Evolutionary conservation across 148 eudicot species (phyloP).

Genomic region (Talinum fruticosum): DNA sequence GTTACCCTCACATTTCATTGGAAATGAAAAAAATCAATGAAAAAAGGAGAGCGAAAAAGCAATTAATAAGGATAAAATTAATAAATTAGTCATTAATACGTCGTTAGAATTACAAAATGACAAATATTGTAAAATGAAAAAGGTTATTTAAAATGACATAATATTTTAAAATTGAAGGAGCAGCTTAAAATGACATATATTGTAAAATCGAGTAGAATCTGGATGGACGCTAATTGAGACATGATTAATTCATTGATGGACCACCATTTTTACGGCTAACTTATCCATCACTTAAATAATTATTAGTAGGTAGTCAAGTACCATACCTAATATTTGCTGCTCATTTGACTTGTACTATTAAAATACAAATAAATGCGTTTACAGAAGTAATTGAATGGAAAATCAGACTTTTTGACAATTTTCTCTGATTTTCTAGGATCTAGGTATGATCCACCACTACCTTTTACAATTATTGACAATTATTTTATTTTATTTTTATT

Average conservation of each 20-base stretch:
- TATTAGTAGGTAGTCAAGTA: not conserved
- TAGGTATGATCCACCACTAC: not conserved
- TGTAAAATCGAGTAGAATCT: too few relatives aligned
- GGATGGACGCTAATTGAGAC: not conserved
- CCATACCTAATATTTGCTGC: conserved; percentile 6
- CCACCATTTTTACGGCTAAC: not conserved
- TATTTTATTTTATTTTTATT: too few relatives aligned
- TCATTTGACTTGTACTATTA: not conserved
- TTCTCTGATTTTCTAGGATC: not conserved
- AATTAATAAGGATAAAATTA: too few relatives aligned
- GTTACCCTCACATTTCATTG: too few relatives aligned
- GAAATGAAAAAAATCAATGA: too few relatives aligned
- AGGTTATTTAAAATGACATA: too few relatives aligned
- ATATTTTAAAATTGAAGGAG: too few relatives aligned
- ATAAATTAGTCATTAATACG: too few relatives aligned
- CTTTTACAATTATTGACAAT: not conserved
- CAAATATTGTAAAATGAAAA: too few relatives aligned
- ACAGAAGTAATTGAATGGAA: not conserved
- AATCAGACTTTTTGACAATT: not conserved
- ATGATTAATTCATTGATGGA: not conserved
- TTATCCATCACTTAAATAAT: not conserved
- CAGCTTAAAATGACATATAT: too few relatives aligned
- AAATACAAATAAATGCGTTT: not conserved
- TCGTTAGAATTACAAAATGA: too few relatives aligned
- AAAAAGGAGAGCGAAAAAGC: too few relatives aligned